Base-by-base conservation (phyloP, 1,139 yeast species). In the Suhomyces choctaworum region DNA sequence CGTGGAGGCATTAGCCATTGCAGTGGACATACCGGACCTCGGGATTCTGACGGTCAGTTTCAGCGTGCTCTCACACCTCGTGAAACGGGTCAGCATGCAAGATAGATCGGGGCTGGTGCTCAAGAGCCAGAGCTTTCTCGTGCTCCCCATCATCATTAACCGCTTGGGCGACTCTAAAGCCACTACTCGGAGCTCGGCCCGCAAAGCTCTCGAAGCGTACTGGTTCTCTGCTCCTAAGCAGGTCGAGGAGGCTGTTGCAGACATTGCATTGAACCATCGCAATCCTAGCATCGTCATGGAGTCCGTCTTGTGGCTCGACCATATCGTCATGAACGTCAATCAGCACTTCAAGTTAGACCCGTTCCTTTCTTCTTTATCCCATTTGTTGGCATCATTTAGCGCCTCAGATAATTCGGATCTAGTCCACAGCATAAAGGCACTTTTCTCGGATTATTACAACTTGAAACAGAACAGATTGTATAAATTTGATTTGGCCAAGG, bases 31-130 rank as follows among this genome's bases (percentile, higher is more conserved):
- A 1, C 51, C 58, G 3, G 73, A 70, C 30, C 42, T 59, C 17
- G 62, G 69, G n/a, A 64, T 80, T 16, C 66, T 67, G 41, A 51
- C 70, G 0, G 50, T 67, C 25, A 73, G 84, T 2, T 85, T 86
- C 53, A 78, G 87, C 10, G 74, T 88, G 8, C 58, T 85, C 8
- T 83, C 90, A 41, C 92, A 88, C 52, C 62, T 88, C 31, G 76
- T 86, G 19, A 86, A 85, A 48, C 68, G 96, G 13, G 79, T 86
- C 2, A 78, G 85, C 34, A 78, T 82, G 58, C 96, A 87, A 60
- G 82, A 84, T 45, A 45, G 46, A 20, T 70, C 79, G 1, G 67
- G 71, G 1, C 33, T 44, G 10, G 64, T 73, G 2, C 65, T 89
- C 29, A 66, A 66, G 36, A 62, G 62, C 1, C 74, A 76, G 26